These are phyloP conservation scores for Thelonectria blattea DNA, from an alignment of 2,329 filamentous ascomycete species.

Conservation along the genomic window DNA sequence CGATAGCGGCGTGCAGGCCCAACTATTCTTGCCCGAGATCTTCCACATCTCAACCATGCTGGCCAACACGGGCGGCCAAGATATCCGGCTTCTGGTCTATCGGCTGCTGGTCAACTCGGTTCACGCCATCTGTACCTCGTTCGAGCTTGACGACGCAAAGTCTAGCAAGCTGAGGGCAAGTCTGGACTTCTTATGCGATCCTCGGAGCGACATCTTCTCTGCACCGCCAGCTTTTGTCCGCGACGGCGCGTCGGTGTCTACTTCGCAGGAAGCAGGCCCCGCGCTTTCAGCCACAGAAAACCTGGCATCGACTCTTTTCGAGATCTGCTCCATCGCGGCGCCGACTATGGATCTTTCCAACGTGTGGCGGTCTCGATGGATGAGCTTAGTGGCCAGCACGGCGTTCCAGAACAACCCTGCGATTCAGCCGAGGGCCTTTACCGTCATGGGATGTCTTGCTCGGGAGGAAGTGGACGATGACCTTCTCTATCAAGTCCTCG, in stretches of 20 bases:
- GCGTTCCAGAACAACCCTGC: conserved; percentile 76
- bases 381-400: conserved; percentile 75
- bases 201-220: conserved; percentile 63
- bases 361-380: conserved; percentile 74
- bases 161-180: conserved; percentile 61
- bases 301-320: conserved; percentile 66
- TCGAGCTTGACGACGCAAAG: conserved; percentile 64
- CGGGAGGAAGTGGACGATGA: conserved; percentile 76
- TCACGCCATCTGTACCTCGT: conserved; percentile 71
- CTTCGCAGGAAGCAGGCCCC: conserved; percentile 58
- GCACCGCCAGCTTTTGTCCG: conserved; percentile 52
- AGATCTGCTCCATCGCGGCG: conserved; percentile 68
- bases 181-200: conserved; percentile 65
- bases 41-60: conserved; percentile 76
- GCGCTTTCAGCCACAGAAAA: conserved; percentile 64
- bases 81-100: conserved; percentile 65
- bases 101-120: conserved; percentile 70
- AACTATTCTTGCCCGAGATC: conserved; percentile 71
- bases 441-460: conserved; percentile 73
- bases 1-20: conserved; percentile 69
- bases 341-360: conserved; percentile 70
- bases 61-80: conserved; percentile 66
- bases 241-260: conserved; percentile 61
- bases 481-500: conserved; percentile 72
- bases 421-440: conserved; percentile 72